A percentile compares a stretch with the other conserved stretches of the same genome.
phyloP scores from a whole-genome alignment of 768 basidiomycete species.

The Sarcodon sp. region DNA sequence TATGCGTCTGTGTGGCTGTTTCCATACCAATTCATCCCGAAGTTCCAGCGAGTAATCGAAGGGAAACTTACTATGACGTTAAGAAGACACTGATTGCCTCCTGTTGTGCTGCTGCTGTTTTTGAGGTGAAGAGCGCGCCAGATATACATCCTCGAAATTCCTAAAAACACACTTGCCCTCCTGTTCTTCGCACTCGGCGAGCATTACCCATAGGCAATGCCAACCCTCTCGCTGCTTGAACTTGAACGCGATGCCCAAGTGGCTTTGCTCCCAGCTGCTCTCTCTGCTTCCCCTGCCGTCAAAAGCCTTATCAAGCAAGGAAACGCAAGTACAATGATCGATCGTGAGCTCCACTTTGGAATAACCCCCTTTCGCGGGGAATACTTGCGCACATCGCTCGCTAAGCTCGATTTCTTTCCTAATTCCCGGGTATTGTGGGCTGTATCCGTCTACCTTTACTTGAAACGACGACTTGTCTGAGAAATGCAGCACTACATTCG shows the following conservation, averaged over 20 bases:
- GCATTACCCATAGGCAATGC: conserved; percentile 57
- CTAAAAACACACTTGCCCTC: conserved; percentile 25
- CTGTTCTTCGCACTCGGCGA: conserved; percentile 33
- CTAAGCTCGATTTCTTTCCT: conserved; percentile 50
- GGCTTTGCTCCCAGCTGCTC: conserved; percentile 30
- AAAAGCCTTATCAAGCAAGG: conserved; percentile 47
- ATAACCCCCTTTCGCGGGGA: conserved; percentile 21
- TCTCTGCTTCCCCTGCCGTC: conserved; percentile 18
- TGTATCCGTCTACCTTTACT: conserved; percentile 50
- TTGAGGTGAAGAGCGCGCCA: conserved; percentile 17
- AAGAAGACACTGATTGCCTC: background rate
- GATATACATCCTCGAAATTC: conserved; percentile 49
- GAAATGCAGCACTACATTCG: conserved; percentile 22
- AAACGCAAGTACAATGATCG: conserved; percentile 39
- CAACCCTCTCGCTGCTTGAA: conserved; percentile 35
- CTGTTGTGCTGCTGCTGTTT: conserved; percentile 1
- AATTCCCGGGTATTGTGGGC: conserved; percentile 39
- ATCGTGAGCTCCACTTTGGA: conserved; percentile 25
- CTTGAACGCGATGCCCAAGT: conserved; percentile 40
- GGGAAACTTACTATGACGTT: background rate
- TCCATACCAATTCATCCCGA: no score
- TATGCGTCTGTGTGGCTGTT: no score
- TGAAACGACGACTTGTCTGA: conserved; percentile 22
- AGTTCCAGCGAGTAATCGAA: background rate
- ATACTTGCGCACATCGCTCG: conserved; percentile 23